Evolutionary conservation across 495 filamentous ascomycete species (phyloP), one percentile per base, ranked within the genome.

Genomic region (Podospora bellae-mahoneyi): DNA sequence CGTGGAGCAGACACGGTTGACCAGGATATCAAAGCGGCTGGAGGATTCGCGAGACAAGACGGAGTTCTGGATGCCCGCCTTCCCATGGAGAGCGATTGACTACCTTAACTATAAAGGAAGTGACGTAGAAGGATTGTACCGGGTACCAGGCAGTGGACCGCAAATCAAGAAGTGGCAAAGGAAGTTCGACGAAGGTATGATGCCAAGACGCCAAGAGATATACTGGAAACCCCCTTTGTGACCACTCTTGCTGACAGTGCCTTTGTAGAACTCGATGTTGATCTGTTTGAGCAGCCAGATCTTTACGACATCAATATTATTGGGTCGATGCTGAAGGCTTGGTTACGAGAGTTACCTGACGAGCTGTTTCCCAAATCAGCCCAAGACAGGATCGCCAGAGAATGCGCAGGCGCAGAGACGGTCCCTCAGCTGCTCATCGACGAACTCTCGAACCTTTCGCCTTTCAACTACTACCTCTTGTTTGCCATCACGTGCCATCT

Each of bases 401-500:
- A 92, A 72, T 93, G 91, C 71, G 85, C 86, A 68, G 89, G 88
- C n/a, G 86, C 90, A 57, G 90, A 89, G 23, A 86, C 84, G 28
- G 90, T 92, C 3, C 93, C 93, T 5, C 89, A 94, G 69, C 70
- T 92, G 76, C 84, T 97, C 61, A 89, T 92, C 71, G 92, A 97
- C 66, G 93, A 96, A 77, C 89, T 97, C 3, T 96, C 93, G 3
- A 92, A 90, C 67, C 84, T 97, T 16, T 90, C 93, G 4, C 93
- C 93, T 0, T 96, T 91, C 81, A 93, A 97, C 78, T 97, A 97
- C 79, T 96, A 97, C 73, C 91, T 97, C 34, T 88, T 97, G 59
- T 97, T 97, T 78, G 93, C 93, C 69, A 95, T 96, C 71, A 97
- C 93, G 34, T 96, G 93, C 76, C 93, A 97, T 71, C 87, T 97